Evolutionary conservation across 805 yeast genomes (phyloP), one percentile per base, ranked within the genome.

Genomic region (Soucietia sequanensis): DNA sequence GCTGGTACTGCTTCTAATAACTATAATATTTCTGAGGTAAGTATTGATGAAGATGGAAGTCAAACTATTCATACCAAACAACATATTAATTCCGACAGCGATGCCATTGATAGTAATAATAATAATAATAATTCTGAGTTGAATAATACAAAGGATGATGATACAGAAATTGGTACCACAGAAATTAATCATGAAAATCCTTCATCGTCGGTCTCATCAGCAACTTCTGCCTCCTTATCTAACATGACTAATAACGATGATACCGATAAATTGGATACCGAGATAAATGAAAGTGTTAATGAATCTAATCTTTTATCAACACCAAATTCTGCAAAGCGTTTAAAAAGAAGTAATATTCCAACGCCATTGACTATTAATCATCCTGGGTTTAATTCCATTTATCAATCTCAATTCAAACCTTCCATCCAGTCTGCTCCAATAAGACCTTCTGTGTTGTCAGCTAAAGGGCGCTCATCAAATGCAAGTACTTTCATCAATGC

Each of bases 351-450:
- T 16, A 60, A 60, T 35, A 43, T 60, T 11, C 69, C 69, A 2
- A 32, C 58, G 2, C 68, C 68, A 2, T 46, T 63, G 24, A 40
- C 41, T 30, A 50, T 59, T 20, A 39, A 38, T 22, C 2, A 20
- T 2, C 21, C 42, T 9, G 23, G 12, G 6, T 18, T 33, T 6
- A 23, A 40, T n/a, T 28, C 41, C 4, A 29, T 37, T 12, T 14
- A 12, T 12, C 25, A 32, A 17, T 23, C 27, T 14, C 16, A 34
- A 16, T 17, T 30, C 4, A 30, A 23, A 6, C 62, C 62, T 4
- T 26, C 45, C 25, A 56, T 62, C 27, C 64, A 58, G 24, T 61
- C 67, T 13, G 68, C 68, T 4, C 68, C 68, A 2, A 52, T 59
- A 9, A 38, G 54, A 27, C 44, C 37, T 11, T 22, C 21, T 10